Base-by-base conservation (phyloP, 495 filamentous ascomycete species). In the Penicillium steckii region DNA sequence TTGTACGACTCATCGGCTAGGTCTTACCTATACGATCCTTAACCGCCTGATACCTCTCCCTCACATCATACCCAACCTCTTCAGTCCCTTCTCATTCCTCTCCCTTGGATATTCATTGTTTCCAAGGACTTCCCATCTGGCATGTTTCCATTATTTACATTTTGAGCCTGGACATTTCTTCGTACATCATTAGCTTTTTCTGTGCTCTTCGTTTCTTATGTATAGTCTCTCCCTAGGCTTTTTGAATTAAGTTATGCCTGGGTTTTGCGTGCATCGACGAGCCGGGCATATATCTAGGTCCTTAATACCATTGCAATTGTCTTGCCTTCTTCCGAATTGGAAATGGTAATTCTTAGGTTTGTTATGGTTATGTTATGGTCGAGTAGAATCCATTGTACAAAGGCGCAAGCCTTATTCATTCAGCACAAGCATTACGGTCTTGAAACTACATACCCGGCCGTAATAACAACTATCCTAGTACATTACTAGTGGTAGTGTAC, bases 1-100 rank as follows among this genome's bases (percentile, higher is more conserved):
- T 37, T 37, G n/a, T 37, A 37, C n/a, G 33, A 37, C 33, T 37
- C 33, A 37, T 51, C 46, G 59, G 59, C 62, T 60, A 53, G 44
- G 61, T 38, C 52, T 51, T 44, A 60, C 47, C 46, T 22, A 51
- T 58, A 63, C 62, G 51, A 63, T 63, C 60, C 60, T 63, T 60
- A 8, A 63, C 54, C 48, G 60, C 56, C 62, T 57, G 55, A 48
- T 50, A 29, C 51, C 50, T 40, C 46, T 17, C 53, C 35, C 22
- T 46, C 48, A 22, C 32, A 26, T 52, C 44, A 46, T 46, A 51
- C 50, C 30, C 38, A 41, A 22, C 48, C 30, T 43, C 50, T 35
- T 49, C 21, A 27, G 10, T 7, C 33, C 30, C n/a, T 13, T 33
- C 24, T 38, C 38, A 37, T 25, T 32, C 42, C 30, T 37, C 18